A percentile compares a stretch with the other conserved stretches of the same genome.
Conservation (phyloP, 805 yeast species). For the Candida takata region DNA sequence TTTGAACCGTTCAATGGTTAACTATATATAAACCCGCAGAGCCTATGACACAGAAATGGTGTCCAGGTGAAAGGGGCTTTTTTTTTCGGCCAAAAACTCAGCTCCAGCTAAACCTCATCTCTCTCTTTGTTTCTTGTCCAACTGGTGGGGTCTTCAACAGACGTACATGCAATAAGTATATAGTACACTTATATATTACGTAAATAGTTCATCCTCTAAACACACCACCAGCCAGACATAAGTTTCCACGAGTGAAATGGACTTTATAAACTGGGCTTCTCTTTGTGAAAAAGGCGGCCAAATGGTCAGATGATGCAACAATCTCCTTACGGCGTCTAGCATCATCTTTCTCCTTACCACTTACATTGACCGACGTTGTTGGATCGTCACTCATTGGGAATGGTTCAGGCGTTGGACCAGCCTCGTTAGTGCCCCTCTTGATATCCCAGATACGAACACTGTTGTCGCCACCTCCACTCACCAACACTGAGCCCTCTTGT, state of each 20-base stretch:
- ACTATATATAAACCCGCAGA: no score
- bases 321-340: slow-evolving; percentile 57
- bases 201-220: slow-evolving; percentile 30
- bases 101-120: no score
- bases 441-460: slow-evolving; percentile 96
- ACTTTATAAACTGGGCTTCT: slow-evolving; percentile 91
- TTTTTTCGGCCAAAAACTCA: no score
- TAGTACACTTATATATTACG: not conserved
- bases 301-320: slow-evolving; percentile 80
- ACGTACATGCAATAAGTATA: no score
- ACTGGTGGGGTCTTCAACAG: no score
- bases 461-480: slow-evolving; percentile 89
- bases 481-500: slow-evolving; percentile 80
- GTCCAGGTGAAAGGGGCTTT: not conserved
- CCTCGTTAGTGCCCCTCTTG: slow-evolving; percentile 74
- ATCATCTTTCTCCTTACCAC: slow-evolving; percentile 32
- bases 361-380: slow-evolving; percentile 17
- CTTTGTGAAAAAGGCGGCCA: slow-evolving; percentile 91
- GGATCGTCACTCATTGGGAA: slow-evolving; percentile 29
- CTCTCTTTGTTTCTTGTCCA: no score
- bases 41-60: no score
- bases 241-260: slow-evolving; percentile 82
- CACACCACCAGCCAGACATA: slow-evolving; percentile 92
- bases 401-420: slow-evolving; percentile 72
- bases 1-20: no score